Evolutionary conservation across 768 basidiomycete species (phyloP).

Genomic region (Tricholoma saponaceum): DNA sequence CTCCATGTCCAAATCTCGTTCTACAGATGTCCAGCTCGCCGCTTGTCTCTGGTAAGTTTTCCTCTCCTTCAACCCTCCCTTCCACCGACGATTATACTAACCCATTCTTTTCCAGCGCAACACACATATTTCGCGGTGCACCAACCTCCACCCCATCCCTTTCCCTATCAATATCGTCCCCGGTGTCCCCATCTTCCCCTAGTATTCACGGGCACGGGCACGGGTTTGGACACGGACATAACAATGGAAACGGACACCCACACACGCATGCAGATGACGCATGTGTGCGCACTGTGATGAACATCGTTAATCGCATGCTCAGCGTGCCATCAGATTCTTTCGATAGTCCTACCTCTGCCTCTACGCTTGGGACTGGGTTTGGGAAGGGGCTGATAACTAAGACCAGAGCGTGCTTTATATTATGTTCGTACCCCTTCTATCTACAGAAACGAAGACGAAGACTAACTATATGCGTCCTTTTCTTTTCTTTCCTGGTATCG

Average conservation of each 20-base stretch:
- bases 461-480: not conserved
- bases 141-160: not conserved
- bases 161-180: not conserved
- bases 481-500: too few relatives aligned
- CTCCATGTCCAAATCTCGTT: constrained; percentile 53
- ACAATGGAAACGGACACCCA: not conserved
- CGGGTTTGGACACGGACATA: not conserved
- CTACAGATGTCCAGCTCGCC: constrained; percentile 60
- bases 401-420: constrained; percentile 70
- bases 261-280: constrained; percentile 32
- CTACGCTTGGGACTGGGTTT: not conserved
- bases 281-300: constrained; percentile 58
- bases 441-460: not conserved
- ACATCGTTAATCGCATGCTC: constrained; percentile 63
- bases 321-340: constrained; percentile 16
- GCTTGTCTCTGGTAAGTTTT: constrained; percentile 60
- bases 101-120: constrained; percentile 37
- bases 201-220: not conserved
- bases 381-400: constrained; percentile 25
- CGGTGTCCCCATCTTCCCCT: not conserved
- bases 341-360: constrained; percentile 12
- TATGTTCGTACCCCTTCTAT: constrained; percentile 46
- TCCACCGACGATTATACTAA: not conserved
- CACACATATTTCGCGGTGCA: constrained; percentile 56
- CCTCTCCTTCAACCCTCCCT: not conserved